phyloP scores from a whole-genome alignment of 2,329 filamentous ascomycete genomes.

The Chaetothyriales sp. region DNA sequence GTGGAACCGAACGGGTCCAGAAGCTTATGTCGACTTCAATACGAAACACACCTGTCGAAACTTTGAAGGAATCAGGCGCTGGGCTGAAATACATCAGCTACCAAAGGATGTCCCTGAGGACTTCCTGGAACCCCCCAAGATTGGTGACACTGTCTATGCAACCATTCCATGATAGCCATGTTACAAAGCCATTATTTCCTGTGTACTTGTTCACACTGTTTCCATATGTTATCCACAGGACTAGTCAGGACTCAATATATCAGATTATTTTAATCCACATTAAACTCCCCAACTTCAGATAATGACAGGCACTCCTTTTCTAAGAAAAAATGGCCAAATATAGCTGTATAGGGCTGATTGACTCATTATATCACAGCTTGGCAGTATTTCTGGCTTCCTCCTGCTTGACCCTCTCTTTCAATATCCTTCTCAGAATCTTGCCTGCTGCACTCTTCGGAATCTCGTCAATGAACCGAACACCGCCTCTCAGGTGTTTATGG shows the following conservation, averaged over 20 bases:
- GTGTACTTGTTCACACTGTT: not conserved
- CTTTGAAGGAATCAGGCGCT: constrained; percentile 38
- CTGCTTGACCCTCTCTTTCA: constrained; percentile 31
- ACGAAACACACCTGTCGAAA: constrained; percentile 45
- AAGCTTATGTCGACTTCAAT: constrained; percentile 47
- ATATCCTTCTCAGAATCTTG: constrained; percentile 32
- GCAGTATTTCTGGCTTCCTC: constrained; percentile 23
- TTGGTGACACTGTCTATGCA: not conserved
- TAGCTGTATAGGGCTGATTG: not conserved
- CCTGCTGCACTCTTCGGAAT: constrained; percentile 25
- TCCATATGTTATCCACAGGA: too few species aligned
- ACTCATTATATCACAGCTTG: constrained; percentile 23
- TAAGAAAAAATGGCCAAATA: too few species aligned
- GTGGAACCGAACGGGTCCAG: constrained; percentile 32
- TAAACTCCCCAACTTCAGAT: too few species aligned
- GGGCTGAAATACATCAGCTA: constrained; percentile 40
- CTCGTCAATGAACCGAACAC: constrained; percentile 22
- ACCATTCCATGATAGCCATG: not conserved
- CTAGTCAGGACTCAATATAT: too few species aligned
- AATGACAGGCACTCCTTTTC: too few species aligned
- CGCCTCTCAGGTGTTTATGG: constrained; percentile 25
- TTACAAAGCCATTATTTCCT: not conserved
- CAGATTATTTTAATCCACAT: too few species aligned
- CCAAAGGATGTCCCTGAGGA: constrained; percentile 29
- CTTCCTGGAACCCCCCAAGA: constrained; percentile 28